phyloP scores from a whole-genome alignment of 2,329 filamentous ascomycete species.

The Penicillium sp. region DNA sequence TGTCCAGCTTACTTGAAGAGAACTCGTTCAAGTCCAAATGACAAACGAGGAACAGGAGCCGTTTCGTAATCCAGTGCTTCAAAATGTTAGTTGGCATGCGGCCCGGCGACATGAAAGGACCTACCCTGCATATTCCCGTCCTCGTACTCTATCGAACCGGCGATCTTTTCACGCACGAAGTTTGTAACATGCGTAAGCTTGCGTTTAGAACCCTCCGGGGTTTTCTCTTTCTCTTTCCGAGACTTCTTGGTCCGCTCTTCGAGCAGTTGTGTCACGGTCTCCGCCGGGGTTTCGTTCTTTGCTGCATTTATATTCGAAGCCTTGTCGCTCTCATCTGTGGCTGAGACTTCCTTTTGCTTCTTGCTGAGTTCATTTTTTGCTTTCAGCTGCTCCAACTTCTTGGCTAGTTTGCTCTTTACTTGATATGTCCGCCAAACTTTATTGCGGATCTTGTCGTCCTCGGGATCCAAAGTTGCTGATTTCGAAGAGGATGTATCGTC shows the following conservation, averaged over 20 bases:
- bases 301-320: no score
- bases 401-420: neutral
- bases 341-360: neutral
- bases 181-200: constrained; percentile 12
- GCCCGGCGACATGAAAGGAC: neutral
- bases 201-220: constrained; percentile 1
- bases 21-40: constrained; percentile 78
- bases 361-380: neutral
- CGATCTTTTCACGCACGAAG: constrained; percentile 10
- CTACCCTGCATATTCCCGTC: constrained; percentile 11
- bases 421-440: neutral
- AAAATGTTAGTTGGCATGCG: constrained; percentile 5
- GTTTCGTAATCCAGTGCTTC: constrained; percentile 43
- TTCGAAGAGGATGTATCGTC: neutral
- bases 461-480: neutral
- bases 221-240: constrained; percentile 1
- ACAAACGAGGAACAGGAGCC: constrained; percentile 57
- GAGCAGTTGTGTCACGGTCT: constrained; percentile 1
- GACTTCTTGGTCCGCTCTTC: neutral
- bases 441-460: neutral
- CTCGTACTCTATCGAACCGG: constrained; percentile 13
- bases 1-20: constrained; percentile 67
- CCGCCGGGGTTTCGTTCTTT: neutral
- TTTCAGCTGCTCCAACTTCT: neutral
- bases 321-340: neutral